Evolutionary conservation across 495 filamentous ascomycete species (phyloP).

Genomic region (Ramalina peruviana): DNA sequence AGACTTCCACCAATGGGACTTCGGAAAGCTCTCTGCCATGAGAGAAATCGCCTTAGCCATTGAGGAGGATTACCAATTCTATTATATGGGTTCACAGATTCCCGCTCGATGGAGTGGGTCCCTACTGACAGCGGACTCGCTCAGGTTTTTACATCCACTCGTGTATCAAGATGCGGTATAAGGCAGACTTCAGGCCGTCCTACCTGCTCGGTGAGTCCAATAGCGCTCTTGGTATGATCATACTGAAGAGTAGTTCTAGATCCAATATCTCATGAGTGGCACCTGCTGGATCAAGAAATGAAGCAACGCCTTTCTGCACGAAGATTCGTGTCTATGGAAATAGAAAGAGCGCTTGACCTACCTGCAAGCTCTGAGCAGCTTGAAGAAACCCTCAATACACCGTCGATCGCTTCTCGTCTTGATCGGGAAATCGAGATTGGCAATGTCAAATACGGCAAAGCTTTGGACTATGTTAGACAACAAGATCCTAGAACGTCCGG

Average conservation of each 20-base stretch:
- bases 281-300: constrained; percentile 53
- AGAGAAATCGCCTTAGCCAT: constrained; percentile 67
- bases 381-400: neutral
- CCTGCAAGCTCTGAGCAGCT: neutral
- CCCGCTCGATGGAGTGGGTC: constrained; percentile 21
- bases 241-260: constrained; percentile 28
- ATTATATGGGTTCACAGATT: constrained; percentile 57
- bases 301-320: constrained; percentile 46
- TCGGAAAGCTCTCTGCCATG: constrained; percentile 81
- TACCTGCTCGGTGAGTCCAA: constrained; percentile 49
- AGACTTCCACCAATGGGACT: constrained; percentile 61
- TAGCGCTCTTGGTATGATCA: neutral
- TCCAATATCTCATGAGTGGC: constrained; percentile 62
- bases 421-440: constrained; percentile 4
- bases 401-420: neutral
- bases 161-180: constrained; percentile 78
- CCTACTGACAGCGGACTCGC: neutral
- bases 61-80: constrained; percentile 60
- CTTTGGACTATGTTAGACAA: constrained; percentile 6
- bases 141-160: constrained; percentile 56
- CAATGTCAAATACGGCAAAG: neutral
- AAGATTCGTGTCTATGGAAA: constrained; percentile 55
- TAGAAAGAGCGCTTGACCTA: constrained; percentile 23
- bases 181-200: constrained; percentile 72
- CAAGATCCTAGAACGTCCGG: constrained; percentile 15